A percentile compares a stretch with the other conserved stretches of the same genome.
These are phyloP conservation scores for Citrus reticulata DNA, from an alignment of 345 rosid genomes.

Conservation along the genomic window DNA sequence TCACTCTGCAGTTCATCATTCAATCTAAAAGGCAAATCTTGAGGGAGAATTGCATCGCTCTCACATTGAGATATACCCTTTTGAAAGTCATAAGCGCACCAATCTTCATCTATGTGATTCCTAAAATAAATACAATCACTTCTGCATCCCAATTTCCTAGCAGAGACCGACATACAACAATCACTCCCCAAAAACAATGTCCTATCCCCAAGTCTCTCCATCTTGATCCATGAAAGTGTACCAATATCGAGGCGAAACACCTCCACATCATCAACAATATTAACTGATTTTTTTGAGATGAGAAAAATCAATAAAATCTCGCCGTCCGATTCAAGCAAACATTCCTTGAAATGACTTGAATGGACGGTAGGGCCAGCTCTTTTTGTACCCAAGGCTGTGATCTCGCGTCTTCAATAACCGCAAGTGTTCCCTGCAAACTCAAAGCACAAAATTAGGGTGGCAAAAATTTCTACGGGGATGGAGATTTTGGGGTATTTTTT, in stretches of 20 bases:
- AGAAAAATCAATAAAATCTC: neutral
- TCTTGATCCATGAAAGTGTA: neutral
- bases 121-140: neutral
- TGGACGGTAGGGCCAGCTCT: neutral
- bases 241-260: neutral
- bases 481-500: too few species aligned
- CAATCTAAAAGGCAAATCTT: neutral
- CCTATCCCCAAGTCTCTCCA: neutral
- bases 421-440: neutral
- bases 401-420: neutral
- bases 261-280: neutral
- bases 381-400: neutral
- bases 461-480: accelerated
- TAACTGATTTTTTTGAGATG: neutral
- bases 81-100: neutral
- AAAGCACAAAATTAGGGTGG: neutral
- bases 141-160: neutral
- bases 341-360: neutral
- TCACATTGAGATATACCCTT: neutral
- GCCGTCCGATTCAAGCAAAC: neutral
- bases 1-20: too few species aligned
- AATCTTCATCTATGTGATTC: neutral
- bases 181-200: neutral
- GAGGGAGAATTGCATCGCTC: neutral
- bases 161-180: neutral